Percentiles rank a stretch among this genome's conserved stretches.
phyloP scores from a whole-genome alignment of 1,284 basidiomycete species.

The Cutaneotrichosporon cyanovorans region DNA sequence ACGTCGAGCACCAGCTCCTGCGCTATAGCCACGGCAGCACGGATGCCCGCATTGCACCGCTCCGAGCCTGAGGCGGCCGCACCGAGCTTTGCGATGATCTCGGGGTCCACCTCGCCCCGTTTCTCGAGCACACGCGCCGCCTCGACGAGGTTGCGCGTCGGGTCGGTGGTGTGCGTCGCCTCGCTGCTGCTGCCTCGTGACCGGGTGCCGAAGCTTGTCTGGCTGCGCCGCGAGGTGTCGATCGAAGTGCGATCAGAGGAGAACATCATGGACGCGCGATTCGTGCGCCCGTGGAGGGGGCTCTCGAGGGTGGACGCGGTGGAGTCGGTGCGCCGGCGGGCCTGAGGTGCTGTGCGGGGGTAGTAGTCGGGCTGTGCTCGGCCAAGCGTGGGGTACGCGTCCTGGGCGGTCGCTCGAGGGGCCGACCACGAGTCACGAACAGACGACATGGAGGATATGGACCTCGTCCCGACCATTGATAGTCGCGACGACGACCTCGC shows the following conservation, averaged over 20 bases:
- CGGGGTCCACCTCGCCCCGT: constrained; percentile 20
- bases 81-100: constrained; percentile 21
- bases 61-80: constrained; percentile 25
- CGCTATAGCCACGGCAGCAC: constrained; percentile 22
- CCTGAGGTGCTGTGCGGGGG: constrained; percentile 1
- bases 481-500: constrained; percentile 4
- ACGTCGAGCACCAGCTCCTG: constrained; percentile 23
- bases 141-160: constrained; percentile 36
- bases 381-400: too few relatives aligned
- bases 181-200: constrained; percentile 5
- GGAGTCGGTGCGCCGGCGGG: constrained; percentile 7
- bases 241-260: constrained; percentile 1
- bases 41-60: constrained; percentile 24
- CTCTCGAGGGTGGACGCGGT: constrained; percentile 10
- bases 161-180: constrained; percentile 22
- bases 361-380: too few relatives aligned
- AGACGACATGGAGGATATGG: constrained; percentile 32
- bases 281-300: constrained; percentile 12
- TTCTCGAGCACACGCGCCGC: constrained; percentile 29
- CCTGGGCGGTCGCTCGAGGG: constrained; percentile 11
- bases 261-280: constrained; percentile 4
- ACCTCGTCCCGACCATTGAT: constrained; percentile 9
- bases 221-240: constrained; percentile 10
- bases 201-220: constrained; percentile 8
- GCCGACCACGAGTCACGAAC: constrained; percentile 28